Evolutionary conservation across 2,329 filamentous ascomycete genomes (phyloP), one percentile per base, ranked within the genome.

Genomic region (Camillea tinctor): DNA sequence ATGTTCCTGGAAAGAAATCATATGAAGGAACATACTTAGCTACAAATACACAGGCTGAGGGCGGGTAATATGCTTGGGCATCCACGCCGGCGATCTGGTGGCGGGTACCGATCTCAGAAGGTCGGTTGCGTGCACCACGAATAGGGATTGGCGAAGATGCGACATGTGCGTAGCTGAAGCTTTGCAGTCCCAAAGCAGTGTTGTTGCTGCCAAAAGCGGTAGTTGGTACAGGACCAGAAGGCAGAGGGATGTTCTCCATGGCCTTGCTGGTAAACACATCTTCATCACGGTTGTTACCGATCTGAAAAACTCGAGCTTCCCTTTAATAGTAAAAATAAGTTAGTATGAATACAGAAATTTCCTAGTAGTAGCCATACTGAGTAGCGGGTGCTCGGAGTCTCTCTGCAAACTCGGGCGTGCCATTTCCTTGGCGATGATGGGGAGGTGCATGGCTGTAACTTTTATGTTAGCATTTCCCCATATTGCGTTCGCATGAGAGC

Each of bases 21-120:
- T 17, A 17, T 40, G 54, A 49, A 53, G 22, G 23, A 13, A 77
- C 83, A 77, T 79, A 88, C 87, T 89, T 89, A 30, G 86, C 87
- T 44, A 88, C 85, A 66, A 89, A 89, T 40, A 88, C 79, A 67
- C 86, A 88, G 48, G 83, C 82, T 7, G 79, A 80, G 0, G 84
- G 77, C 0, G 84, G 80, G 56, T 83, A 84, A 40, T 80, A 73
- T 0, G 74, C 73, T 67, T 87, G 84, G 3, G 83, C 80, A 66
- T 85, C 81, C 2, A 80, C 71, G 9, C 69, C 68, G n/a, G 68
- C 68, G 54, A 69, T 64, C 30, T 66, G 60, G 51, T 70, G 58
- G 50, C 70, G 65, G 49, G 40, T 68, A 44, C 60, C 57, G 17
- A 59, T 9, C 24, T 63, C 54, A 11, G 65, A 60, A 20, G 52